phyloP scores from a whole-genome alignment of 495 filamentous ascomycete species.

The Aspergillus nidulans region DNA sequence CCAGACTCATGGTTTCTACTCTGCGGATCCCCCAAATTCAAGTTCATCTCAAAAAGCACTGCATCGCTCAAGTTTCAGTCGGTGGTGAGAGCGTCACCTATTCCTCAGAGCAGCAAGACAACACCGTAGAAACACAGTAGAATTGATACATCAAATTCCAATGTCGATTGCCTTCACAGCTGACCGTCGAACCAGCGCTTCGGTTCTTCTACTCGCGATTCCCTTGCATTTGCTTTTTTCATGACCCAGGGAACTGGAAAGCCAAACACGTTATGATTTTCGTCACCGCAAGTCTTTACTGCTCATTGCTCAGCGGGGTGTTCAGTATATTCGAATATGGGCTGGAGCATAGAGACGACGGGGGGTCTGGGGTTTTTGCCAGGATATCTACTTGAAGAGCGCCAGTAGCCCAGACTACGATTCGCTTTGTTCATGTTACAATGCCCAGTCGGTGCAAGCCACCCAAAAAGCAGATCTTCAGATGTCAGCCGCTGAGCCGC shows the following conservation, averaged over 20 bases:
- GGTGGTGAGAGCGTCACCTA: background rate
- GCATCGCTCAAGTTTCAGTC: background rate
- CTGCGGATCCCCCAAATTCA: background rate
- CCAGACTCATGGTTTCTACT: background rate
- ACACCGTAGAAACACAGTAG: too few relatives aligned
- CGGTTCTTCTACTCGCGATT: background rate
- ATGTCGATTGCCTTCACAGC: background rate
- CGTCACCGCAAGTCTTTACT: background rate
- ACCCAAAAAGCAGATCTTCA: background rate
- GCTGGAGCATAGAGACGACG: background rate
- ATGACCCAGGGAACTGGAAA: background rate
- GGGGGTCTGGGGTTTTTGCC: too few relatives aligned
- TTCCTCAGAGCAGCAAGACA: too few relatives aligned
- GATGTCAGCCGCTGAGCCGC: background rate
- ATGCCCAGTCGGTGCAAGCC: background rate
- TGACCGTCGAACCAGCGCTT: background rate
- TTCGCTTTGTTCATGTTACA: background rate
- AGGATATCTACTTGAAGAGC: background rate
- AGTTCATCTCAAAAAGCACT: too few relatives aligned
- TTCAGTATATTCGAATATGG: too few relatives aligned
- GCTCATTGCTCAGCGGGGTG: too few relatives aligned
- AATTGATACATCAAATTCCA: slow-evolving; percentile 8
- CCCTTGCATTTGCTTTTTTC: background rate
- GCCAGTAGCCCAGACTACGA: background rate
- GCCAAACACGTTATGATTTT: background rate